phyloP scores from a whole-genome alignment of 192 early-diverging fungal species.

The Mortierella hygrophila region DNA sequence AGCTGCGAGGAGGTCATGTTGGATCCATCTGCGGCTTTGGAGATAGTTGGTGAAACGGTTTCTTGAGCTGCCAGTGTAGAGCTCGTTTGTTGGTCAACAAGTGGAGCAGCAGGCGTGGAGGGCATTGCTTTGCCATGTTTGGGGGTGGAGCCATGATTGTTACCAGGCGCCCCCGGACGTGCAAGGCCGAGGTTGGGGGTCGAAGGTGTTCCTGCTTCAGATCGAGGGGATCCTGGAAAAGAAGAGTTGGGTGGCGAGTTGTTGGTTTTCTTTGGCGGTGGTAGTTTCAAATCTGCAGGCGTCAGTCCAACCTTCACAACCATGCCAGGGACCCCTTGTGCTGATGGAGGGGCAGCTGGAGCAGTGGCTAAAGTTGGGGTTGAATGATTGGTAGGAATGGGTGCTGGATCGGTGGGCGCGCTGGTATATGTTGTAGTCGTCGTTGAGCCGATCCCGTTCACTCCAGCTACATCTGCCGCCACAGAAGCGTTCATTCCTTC shows the following conservation, averaged over 20 bases:
- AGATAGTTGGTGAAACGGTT: not conserved
- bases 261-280: conserved; percentile 34
- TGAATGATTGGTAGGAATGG: not conserved
- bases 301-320: conserved; percentile 38
- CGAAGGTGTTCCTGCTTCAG: conserved; percentile 15
- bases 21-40: not conserved
- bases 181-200: not conserved
- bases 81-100: not conserved
- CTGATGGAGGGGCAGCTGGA: not conserved
- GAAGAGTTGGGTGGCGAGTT: conserved; percentile 36
- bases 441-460: not conserved
- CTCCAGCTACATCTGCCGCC: not conserved
- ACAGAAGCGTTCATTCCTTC: not conserved
- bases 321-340: not conserved
- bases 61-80: not conserved
- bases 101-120: not conserved
- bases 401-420: not conserved
- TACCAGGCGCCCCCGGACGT: not conserved
- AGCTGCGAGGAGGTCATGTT: conserved; percentile 26
- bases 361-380: not conserved
- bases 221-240: conserved; percentile 36
- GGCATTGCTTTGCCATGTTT: conserved; percentile 15
- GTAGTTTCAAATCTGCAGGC: conserved; percentile 44
- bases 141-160: conserved; percentile 1
- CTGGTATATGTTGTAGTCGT: not conserved